Percentiles rank a stretch among this genome's conserved stretches.
phyloP scores from a whole-genome alignment of 2,329 filamentous ascomycete species.

The Colletotrichum sp. region DNA sequence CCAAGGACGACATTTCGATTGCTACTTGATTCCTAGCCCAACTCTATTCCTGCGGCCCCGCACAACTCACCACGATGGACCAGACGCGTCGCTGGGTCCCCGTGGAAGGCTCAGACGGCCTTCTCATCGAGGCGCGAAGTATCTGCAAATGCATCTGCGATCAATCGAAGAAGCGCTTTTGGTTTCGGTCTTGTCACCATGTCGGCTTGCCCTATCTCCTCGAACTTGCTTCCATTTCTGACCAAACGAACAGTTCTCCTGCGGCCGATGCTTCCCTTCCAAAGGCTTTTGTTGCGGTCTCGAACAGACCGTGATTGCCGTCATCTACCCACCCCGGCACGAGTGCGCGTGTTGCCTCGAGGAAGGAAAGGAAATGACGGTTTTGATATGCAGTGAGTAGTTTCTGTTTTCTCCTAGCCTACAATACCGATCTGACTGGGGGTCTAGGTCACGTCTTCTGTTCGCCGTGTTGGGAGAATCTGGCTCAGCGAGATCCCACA shows the following conservation, averaged over 20 bases:
- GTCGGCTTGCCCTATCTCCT: background rate
- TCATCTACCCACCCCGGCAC: background rate
- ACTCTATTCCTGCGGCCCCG: background rate
- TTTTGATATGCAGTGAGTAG: background rate
- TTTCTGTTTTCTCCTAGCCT: background rate
- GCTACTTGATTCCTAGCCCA: background rate
- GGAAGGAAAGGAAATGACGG: background rate
- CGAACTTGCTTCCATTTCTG: background rate
- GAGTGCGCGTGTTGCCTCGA: background rate
- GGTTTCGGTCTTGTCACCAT: background rate
- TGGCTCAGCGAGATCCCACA: background rate
- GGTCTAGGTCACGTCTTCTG: background rate
- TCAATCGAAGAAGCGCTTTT: background rate
- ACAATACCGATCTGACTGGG: background rate
- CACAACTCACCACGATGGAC: background rate
- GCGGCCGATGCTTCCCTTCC: background rate
- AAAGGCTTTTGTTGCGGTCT: background rate
- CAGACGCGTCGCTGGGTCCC: background rate
- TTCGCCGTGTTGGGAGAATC: background rate
- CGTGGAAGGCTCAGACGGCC: background rate
- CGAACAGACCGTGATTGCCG: background rate
- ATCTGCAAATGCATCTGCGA: background rate
- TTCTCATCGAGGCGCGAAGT: background rate
- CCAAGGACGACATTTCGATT: background rate
- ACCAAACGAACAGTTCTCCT: background rate